phyloP scores from a whole-genome alignment of 352 stramenopile genomes.

The Phytophthora syringae region DNA sequence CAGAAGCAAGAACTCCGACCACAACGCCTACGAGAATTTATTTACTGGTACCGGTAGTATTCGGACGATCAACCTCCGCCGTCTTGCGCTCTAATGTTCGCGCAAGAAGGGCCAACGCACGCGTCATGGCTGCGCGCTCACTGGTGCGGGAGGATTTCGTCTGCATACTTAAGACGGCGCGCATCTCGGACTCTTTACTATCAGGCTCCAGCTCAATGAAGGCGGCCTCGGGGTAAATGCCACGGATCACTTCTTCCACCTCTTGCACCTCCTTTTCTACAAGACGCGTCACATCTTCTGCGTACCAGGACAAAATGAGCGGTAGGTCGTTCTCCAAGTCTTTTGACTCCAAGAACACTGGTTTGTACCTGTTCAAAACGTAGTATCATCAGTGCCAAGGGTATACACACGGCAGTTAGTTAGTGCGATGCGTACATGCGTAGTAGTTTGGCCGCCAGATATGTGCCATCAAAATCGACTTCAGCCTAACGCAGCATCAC shows the following conservation, averaged over 20 bases:
- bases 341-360: constrained; percentile 92
- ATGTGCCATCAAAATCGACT: constrained; percentile 99
- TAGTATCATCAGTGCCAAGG: constrained; percentile 15
- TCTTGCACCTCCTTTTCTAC: constrained; percentile 96
- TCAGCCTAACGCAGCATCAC: constrained; percentile 79
- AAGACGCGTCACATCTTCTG: constrained; percentile 96
- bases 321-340: constrained; percentile 93
- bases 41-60: constrained; percentile 26
- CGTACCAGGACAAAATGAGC: constrained; percentile 94
- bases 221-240: constrained; percentile 93
- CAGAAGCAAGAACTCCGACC: too few species aligned
- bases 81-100: constrained; percentile 73
- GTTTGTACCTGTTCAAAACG: constrained; percentile 80
- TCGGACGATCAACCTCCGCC: constrained; percentile 20
- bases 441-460: constrained; percentile 94
- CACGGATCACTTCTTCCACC: constrained; percentile 94
- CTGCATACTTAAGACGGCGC: constrained; percentile 81
- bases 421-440: constrained; percentile 66
- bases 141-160: constrained; percentile 82
- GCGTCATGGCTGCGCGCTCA: constrained; percentile 86
- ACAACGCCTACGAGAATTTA: constrained; percentile 19
- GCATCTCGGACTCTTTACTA: constrained; percentile 91
- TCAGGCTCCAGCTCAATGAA: constrained; percentile 98
- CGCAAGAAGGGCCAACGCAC: constrained; percentile 76
- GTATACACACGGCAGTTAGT: neutral